A percentile compares a stretch with the other conserved stretches of the same genome.
Evolutionary conservation across 345 rosid species (phyloP).

Genomic region (Geranium brycei): DNA sequence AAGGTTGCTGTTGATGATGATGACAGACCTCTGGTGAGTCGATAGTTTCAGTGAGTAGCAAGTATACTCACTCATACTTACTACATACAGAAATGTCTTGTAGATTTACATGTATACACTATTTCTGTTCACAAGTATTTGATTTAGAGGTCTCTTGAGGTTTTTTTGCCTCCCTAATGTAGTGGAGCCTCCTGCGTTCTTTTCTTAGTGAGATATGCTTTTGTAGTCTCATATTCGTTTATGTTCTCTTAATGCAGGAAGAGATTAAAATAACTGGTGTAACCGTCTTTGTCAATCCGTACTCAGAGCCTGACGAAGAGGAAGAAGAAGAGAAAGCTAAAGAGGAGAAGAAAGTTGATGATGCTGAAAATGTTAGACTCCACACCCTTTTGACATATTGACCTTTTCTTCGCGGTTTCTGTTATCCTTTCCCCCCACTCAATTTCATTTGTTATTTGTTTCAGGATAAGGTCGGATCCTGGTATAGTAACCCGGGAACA

Average conservation of each 20-base stretch:
- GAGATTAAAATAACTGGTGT: slow-evolving; percentile 71
- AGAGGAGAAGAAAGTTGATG: slow-evolving; percentile 33
- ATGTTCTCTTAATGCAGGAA: slow-evolving; percentile 37
- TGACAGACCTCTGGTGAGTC: slow-evolving; percentile 75
- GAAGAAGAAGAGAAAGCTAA: slow-evolving; percentile 59
- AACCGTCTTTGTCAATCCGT: slow-evolving; percentile 75
- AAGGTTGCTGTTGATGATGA: slow-evolving; percentile 74
- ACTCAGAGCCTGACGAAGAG: slow-evolving; percentile 67
- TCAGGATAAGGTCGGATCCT: slow-evolving; percentile 77
- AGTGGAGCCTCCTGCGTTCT: not conserved
- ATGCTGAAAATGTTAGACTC: slow-evolving; percentile 48
- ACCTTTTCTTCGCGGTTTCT: not conserved
- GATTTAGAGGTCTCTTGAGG: not conserved
- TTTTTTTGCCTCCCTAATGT: not conserved
- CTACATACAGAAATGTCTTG: not conserved
- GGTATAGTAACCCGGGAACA: slow-evolving; percentile 85
- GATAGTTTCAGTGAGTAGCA: not conserved
- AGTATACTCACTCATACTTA: not conserved
- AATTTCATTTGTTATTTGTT: slow-evolving; percentile 9
- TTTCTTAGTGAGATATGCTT: not conserved
- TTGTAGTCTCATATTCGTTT: slow-evolving; percentile 4
- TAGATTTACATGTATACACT: not conserved
- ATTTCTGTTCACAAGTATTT: not conserved
- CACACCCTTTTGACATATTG: not conserved
- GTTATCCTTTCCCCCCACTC: not conserved